Evolutionary conservation across 176 grass and related monocot genomes (phyloP), one percentile per base, ranked within the genome.

Genomic region (Raddia distichophylla): DNA sequence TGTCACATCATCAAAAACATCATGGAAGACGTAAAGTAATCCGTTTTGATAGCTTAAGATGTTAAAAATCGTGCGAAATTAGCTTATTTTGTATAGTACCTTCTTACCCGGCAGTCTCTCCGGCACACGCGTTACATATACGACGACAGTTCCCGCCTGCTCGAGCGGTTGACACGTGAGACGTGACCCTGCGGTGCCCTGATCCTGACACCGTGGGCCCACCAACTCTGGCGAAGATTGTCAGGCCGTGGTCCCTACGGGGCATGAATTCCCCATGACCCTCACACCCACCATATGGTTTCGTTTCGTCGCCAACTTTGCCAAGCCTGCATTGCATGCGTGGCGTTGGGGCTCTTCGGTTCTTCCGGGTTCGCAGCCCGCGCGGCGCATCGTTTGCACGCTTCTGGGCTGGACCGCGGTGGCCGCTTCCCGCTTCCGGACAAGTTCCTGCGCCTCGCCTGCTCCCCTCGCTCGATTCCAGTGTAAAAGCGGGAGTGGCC

Each of bases 181-280:
- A 40, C 37, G n/a, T 40, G 37, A 2, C 3, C 37, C 57, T 18
- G 73, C 54, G 16, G 35, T 49, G 27, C 40, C 3, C 33, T 9
- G 17, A 50, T 45, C 34, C 69, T 52, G 81, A 32, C 81, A n/a
- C 10, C 12, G 13, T 3, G 9, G 59, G 20, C 5, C 69, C 70
- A 82, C 4, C 8, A 14, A 17, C 64, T 9, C 48, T 12, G 63
- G 7, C n/a, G 11, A 10, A 46, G 18, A 20, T 59, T 22, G 57
- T 59, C 57, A 4, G n/a, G 19, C 49, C n/a, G 40, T 75, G 84
- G 84, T 75, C 51, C 64, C 17, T 51, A 53, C 8, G 40, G 60
- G 43, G 7, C 13, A 22, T 27, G 8, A 27, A 40, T 40, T 40
- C 4, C 37, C 27, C 27, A 27, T 27, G 27, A 27, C 0, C 27